Evolutionary conservation across 805 yeast species (phyloP).

Genomic region (Cyberlindnera americana): DNA sequence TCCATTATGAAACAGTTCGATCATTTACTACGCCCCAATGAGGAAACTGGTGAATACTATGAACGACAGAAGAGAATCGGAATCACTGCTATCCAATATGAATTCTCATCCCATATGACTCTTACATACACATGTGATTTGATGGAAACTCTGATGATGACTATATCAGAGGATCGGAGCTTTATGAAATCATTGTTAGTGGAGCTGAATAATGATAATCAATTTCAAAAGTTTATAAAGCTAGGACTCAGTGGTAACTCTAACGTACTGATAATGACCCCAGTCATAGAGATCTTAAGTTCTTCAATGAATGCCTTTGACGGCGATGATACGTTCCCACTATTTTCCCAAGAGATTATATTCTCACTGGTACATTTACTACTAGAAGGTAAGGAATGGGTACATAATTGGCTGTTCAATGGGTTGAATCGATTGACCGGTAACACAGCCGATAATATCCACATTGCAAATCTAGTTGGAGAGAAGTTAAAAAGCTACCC

Average conservation of each 20-base stretch:
- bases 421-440: slow-evolving; percentile 57
- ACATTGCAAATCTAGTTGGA: slow-evolving; percentile 43
- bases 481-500: slow-evolving; percentile 12
- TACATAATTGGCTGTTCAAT: slow-evolving; percentile 41
- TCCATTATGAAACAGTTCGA: slow-evolving; percentile 3
- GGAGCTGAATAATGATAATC: slow-evolving; percentile 1
- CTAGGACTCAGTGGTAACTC: slow-evolving; percentile 47
- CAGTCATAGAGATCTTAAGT: slow-evolving; percentile 50
- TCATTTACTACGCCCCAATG: slow-evolving; percentile 19
- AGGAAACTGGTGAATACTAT: slow-evolving; percentile 24
- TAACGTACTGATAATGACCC: slow-evolving; percentile 48
- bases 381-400: slow-evolving; percentile 39
- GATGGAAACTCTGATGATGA: slow-evolving; percentile 42
- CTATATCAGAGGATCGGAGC: slow-evolving; percentile 10
- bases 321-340: slow-evolving; percentile 13
- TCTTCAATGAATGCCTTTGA: slow-evolving; percentile 34
- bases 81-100: slow-evolving; percentile 39
- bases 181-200: slow-evolving; percentile 4
- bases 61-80: slow-evolving; percentile 22
- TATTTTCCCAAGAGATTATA: slow-evolving; percentile 17
- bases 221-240: slow-evolving; percentile 31
- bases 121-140: slow-evolving; percentile 53
- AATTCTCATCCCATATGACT: slow-evolving; percentile 47
- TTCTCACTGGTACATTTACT: slow-evolving; percentile 35
- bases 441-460: slow-evolving; percentile 40